phyloP scores from a whole-genome alignment of 2,329 filamentous ascomycete species.

The Stachybotrys chartarum region DNA sequence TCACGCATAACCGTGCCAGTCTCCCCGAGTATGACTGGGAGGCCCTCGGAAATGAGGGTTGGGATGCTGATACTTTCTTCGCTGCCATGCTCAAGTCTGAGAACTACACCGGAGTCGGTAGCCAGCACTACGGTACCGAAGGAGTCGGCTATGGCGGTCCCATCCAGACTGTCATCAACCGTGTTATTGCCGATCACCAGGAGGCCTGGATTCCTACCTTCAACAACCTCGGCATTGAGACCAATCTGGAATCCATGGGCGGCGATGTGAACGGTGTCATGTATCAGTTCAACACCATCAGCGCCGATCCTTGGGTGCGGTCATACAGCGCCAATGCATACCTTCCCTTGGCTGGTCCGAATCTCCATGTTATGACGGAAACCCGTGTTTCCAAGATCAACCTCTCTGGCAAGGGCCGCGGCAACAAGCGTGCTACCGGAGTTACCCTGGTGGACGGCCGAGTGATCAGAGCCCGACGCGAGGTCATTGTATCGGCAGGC shows the following conservation, averaged over 20 bases:
- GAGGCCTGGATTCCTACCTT: conserved; percentile 40
- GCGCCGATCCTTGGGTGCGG: neutral
- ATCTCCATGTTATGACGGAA: conserved; percentile 21
- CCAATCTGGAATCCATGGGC: conserved; percentile 12
- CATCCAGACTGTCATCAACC: conserved; percentile 21
- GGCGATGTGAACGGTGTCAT: conserved; percentile 1
- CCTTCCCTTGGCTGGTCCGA: conserved; percentile 28
- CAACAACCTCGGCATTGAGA: conserved; percentile 31
- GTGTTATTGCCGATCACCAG: conserved; percentile 29
- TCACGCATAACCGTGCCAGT: conserved; percentile 44
- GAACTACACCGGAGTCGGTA: conserved; percentile 21
- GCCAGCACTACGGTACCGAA: neutral
- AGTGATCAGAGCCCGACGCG: neutral
- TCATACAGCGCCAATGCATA: conserved; percentile 29
- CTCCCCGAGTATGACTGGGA: conserved; percentile 47
- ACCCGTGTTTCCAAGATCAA: conserved; percentile 12
- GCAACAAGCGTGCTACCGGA: conserved; percentile 10
- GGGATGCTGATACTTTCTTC: conserved; percentile 40
- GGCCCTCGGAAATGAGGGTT: conserved; percentile 48
- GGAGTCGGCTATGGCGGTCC: neutral
- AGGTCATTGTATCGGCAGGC: neutral
- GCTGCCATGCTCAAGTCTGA: conserved; percentile 27
- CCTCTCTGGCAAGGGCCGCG: neutral
- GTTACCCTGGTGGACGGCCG: conserved; percentile 5
- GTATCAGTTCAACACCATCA: conserved; percentile 1